Conservation (phyloP, 345 rosid genomes). For the Cardiospermum halicacabum region DNA sequence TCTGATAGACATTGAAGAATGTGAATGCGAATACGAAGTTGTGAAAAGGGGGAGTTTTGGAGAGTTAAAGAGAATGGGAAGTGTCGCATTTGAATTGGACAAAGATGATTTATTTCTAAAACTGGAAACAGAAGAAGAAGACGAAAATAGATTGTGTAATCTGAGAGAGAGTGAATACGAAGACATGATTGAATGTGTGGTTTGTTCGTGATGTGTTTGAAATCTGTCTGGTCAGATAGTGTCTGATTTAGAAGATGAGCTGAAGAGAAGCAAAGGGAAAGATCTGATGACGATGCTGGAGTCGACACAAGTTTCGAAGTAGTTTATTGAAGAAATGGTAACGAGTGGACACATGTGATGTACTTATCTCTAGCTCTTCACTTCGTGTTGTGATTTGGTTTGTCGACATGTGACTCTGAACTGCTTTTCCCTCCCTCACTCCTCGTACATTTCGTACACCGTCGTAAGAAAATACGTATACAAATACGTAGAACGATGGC, state of each 20-base stretch:
- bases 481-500: too few species aligned
- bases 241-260: not conserved
- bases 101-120: slow-evolving; percentile 10
- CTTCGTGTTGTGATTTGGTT: too few species aligned
- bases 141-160: slow-evolving; percentile 22
- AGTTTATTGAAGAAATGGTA: not conserved
- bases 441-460: too few species aligned
- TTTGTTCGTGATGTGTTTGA: not conserved
- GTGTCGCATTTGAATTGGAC: slow-evolving; percentile 16
- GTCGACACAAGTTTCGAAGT: too few species aligned
- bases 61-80: slow-evolving; percentile 29
- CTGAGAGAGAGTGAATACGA: slow-evolving; percentile 31
- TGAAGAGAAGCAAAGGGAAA: not conserved
- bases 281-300: not conserved
- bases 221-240: not conserved
- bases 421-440: not conserved
- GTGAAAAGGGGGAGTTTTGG: slow-evolving; percentile 24
- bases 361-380: not conserved
- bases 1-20: slow-evolving; percentile 18
- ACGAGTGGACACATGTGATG: not conserved
- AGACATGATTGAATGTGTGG: slow-evolving; percentile 23
- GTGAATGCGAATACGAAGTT: slow-evolving; percentile 12
- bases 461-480: too few species aligned
- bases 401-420: not conserved
- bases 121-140: slow-evolving; percentile 18